These are phyloP conservation scores for Lactarius trivialis DNA, from an alignment of 768 basidiomycete species.

Conservation along the genomic window DNA sequence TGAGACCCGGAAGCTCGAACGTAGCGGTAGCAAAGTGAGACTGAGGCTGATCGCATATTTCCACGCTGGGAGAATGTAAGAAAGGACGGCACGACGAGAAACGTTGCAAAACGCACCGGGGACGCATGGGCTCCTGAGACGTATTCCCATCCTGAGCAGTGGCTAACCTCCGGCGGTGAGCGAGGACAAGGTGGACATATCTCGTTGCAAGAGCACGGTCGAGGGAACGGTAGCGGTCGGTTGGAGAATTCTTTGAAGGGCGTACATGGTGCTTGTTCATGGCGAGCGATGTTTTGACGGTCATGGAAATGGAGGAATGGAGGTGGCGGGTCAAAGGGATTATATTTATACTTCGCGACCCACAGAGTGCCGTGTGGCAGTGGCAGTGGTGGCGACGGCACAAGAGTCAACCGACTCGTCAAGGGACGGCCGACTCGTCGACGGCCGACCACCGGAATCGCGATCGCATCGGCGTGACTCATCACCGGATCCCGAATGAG, in stretches of 20 bases:
- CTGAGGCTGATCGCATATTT: conserved; percentile 40
- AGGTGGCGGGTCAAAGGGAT: neutral
- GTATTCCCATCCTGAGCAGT: conserved; percentile 1
- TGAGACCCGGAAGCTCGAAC: conserved; percentile 52
- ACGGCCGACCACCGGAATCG: too few species aligned
- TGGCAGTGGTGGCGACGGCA: neutral
- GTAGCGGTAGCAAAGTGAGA: conserved; percentile 42
- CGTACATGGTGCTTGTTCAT: conserved; percentile 10
- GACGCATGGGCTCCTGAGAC: conserved; percentile 13
- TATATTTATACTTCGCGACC: neutral
- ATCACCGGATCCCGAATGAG: neutral
- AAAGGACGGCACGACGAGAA: neutral
- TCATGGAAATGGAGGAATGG: conserved; percentile 9
- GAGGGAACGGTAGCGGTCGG: conserved; percentile 14
- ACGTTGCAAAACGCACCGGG: conserved; percentile 13
- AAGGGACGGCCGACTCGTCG: too few species aligned
- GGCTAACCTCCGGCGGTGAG: conserved; percentile 18
- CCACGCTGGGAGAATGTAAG: conserved; percentile 31
- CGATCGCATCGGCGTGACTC: neutral
- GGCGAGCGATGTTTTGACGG: conserved; percentile 6
- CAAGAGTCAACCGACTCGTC: neutral
- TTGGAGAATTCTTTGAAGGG: neutral
- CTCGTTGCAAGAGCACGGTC: conserved; percentile 20
- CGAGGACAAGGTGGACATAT: conserved; percentile 20
- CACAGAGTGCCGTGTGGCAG: neutral